Evolutionary conservation across 73 alveolate species (phyloP), one percentile per base, ranked within the genome.

Genomic region (Paramecium sexaurelia): DNA sequence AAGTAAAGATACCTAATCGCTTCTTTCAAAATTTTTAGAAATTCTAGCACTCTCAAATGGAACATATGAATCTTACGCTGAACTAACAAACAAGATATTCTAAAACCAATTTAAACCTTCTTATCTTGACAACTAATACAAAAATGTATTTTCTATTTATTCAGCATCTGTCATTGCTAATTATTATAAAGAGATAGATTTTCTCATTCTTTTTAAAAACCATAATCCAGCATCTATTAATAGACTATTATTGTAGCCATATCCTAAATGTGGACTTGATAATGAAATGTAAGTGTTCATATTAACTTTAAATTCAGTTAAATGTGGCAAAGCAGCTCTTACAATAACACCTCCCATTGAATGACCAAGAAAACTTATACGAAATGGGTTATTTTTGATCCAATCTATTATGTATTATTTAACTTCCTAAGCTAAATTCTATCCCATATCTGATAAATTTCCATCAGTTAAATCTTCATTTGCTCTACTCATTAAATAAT

Each of bases 261-360:
- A 94, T 41, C 99, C 99, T 68, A 98, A 93, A 89, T 99, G 99
- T 20, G 99, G 99, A 20, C 99, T 94, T 71, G 99, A 95, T 29
- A 99, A 95, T 37, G 99, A 95, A 95, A 98, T 84, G 92, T 96
- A 97, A 67, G 98, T 85, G 96, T 95, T 96, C 97, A 98, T 95
- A 94, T 98, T 96, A 66, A 97, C 98, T 91, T 95, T 94, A 95
- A 91, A 94, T 83, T 98, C 98, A 43, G 85, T 97, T 39, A 98
- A 94, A 89, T 92, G 96, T 27, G 98, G 99, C 27, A 97, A 86
- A 17, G 99, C 97, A 8, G 99, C 97, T 73, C 99, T 92, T 7
- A 98, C 96, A 29, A 98, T 96, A 26, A 98, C 96, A 0, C 99
- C 99, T 32, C 99, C 99, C 68, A 98, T 95, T 4, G 99, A 97